Evolutionary conservation across 2,329 filamentous ascomycete genomes (phyloP).

Genomic region (Fonsecaea pedrosoi): DNA sequence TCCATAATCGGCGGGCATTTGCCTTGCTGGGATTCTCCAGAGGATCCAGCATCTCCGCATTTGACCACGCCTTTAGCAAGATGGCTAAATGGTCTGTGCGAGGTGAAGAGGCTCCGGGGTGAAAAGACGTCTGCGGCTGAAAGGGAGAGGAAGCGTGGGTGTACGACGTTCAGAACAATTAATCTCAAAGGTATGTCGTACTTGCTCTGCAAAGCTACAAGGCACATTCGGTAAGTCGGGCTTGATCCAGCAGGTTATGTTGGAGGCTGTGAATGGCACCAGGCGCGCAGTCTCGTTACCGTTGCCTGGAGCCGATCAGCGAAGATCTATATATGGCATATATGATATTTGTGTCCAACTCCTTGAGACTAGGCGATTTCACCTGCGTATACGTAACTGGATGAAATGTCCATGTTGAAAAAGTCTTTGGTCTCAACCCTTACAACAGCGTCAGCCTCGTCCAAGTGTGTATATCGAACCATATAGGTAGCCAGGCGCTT

Average conservation of each 20-base stretch:
- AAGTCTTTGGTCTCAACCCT: constrained; percentile 54
- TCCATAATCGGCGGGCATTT: not conserved
- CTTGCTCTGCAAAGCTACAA: not conserved
- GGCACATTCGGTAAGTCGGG: constrained; percentile 60
- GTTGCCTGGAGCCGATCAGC: constrained; percentile 71
- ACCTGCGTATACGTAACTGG: not conserved
- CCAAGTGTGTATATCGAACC: too few species aligned
- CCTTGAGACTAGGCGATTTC: constrained; percentile 56
- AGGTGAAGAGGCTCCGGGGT: not conserved
- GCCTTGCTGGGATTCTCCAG: not conserved
- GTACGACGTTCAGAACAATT: not conserved
- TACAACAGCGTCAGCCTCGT: too few species aligned
- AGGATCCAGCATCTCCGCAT: constrained; percentile 8
- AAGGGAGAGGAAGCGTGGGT: not conserved
- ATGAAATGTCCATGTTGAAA: too few species aligned
- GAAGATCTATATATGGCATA: constrained; percentile 72
- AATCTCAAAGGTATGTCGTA: constrained; percentile 6
- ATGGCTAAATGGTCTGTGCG: constrained; percentile 11
- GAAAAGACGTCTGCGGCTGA: not conserved
- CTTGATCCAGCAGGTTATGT: constrained; percentile 66
- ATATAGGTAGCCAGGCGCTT: too few species aligned
- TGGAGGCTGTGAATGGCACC: constrained; percentile 63
- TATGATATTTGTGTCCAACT: constrained; percentile 74
- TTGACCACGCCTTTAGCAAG: not conserved
- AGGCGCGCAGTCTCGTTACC: constrained; percentile 62